Conservation (phyloP, 306 rosid species). For the Cyamopsis tetragonoloba region DNA sequence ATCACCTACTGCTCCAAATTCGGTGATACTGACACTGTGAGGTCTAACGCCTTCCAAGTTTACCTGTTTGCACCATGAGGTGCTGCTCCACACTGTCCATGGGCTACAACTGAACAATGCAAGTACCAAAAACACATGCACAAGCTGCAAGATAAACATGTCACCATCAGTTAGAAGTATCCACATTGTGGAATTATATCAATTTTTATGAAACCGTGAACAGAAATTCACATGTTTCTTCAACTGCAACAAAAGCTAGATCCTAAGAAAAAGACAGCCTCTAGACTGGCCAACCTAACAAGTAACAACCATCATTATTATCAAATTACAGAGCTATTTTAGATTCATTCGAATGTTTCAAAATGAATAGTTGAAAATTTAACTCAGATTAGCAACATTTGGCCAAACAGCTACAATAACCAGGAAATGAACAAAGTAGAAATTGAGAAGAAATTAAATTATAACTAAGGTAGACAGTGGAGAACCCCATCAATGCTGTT, state of each 20-base stretch:
- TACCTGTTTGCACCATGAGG: conserved; percentile 43
- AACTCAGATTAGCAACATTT: conserved; percentile 27
- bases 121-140: conserved; percentile 55
- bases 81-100: conserved; percentile 57
- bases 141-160: conserved; percentile 41
- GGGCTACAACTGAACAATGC: conserved; percentile 44
- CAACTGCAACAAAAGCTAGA: background rate
- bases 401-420: background rate
- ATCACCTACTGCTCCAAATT: conserved; percentile 79
- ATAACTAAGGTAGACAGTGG: conserved; percentile 6
- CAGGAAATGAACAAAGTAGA: background rate
- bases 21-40: conserved; percentile 65
- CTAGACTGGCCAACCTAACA: background rate
- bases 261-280: background rate
- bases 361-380: background rate
- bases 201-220: background rate
- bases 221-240: conserved; percentile 9
- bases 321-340: background rate
- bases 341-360: background rate
- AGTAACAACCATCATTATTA: background rate
- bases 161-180: conserved; percentile 4
- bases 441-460: background rate
- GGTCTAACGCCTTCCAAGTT: conserved; percentile 46
- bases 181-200: background rate
- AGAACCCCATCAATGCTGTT: conserved; percentile 16